phyloP scores from a whole-genome alignment of 306 rosid species.

The Sophora flavescens region DNA sequence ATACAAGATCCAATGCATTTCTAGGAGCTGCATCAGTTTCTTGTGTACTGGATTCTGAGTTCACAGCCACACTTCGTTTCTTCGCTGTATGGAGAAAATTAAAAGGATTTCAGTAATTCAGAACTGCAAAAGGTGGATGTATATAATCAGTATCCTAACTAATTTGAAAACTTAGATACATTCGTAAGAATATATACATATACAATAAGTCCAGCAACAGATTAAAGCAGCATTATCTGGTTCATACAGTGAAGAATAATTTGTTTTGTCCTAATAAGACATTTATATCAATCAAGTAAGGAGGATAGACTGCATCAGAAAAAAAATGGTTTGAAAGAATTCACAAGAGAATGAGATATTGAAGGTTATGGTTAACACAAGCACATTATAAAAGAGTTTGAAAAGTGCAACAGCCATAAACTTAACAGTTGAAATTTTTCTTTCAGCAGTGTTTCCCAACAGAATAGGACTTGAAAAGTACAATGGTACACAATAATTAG shows the following conservation, averaged over 20 bases:
- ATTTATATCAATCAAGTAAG: conserved; percentile 19
- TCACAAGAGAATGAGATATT: not conserved
- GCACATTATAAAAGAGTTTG: conserved; percentile 20
- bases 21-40: conserved; percentile 52
- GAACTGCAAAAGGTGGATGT: conserved; percentile 8
- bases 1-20: conserved; percentile 39
- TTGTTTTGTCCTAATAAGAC: conserved; percentile 1
- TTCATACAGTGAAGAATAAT: not conserved
- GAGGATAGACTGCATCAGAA: not conserved
- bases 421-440: not conserved
- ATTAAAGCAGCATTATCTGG: conserved; percentile 14
- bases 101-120: conserved; percentile 37
- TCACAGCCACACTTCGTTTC: conserved; percentile 47
- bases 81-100: conserved; percentile 68
- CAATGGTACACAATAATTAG: conserved; percentile 10
- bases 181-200: conserved; percentile 22
- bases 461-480: conserved; percentile 9
- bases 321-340: too few relatives aligned
- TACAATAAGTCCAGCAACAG: conserved; percentile 13
- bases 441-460: not conserved
- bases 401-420: conserved; percentile 7
- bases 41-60: conserved; percentile 46
- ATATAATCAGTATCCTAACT: not conserved
- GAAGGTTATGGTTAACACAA: conserved; percentile 25
- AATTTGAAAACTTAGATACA: not conserved